Base-by-base conservation (phyloP, 148 eudicot species). In the Cornus kousa region DNA sequence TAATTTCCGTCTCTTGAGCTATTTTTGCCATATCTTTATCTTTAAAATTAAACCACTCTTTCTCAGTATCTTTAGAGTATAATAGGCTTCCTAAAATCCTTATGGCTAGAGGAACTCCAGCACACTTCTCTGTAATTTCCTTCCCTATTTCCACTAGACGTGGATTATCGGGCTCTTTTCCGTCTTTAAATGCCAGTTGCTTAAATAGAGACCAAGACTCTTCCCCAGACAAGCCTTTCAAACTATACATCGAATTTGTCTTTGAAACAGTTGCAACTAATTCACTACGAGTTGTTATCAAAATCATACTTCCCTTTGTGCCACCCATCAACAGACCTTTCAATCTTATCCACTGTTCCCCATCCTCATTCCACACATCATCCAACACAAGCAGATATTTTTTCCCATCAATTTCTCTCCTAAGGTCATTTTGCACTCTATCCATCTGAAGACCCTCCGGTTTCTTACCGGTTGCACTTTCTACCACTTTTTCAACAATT, bases 51-150 rank as follows among this genome's bases (percentile, higher is more conserved):
- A 64, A 64, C 88, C 88, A 85, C 16, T 82, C 79, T 20, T 19
- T 11, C 60, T 80, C 57, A 9, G 33, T 71, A 37, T 67, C 31
- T 20, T 74, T 80, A 2, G 28, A 73, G 40, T 33, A 68, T 20
- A 85, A 24, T 67, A 85, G 65, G 40, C 81, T 80, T 5, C 67
- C 85, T 9, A 77, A 33, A 13, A 78, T 78, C 62, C 74, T 82
- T 64, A 82, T 78, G 12, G 87, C 71, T 3, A 85, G 74, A 4
- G 87, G 87, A 19, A 81, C 74, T 67, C 62, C 23, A 7, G 39
- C 73, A 55, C 87, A 85, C 55, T 80, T 84, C 19, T 78, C 65
- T 10, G 81, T 79, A n/a, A 84, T 81, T 46, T 78, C 74, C 33
- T 69, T 82, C 13, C 85, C 85, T 6, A 79, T 60, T 8, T 32